Base-by-base conservation (phyloP, 306 rosid species). In the Pueraria montana region DNA sequence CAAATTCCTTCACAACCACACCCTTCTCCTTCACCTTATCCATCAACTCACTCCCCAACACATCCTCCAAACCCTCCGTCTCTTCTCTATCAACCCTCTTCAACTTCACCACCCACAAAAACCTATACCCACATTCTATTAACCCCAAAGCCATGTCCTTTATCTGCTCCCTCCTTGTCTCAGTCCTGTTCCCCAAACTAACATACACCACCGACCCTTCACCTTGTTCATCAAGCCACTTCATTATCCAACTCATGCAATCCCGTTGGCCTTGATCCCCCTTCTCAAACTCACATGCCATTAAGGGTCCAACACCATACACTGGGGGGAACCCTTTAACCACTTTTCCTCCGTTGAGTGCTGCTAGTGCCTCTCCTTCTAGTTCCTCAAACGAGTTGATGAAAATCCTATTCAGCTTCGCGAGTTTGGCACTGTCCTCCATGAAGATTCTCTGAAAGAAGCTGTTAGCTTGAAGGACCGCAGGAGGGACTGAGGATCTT, bases 111-210 rank as follows among this genome's bases (percentile, higher is more conserved):
- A 34, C 40, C 40, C 40, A 34, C 40, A 34, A 34, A 34, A 34
- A 34, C 4, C 40, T 7, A 34, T 34, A 34, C 8, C 40, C 40
- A 34, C 40, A 34, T 34, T 34, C 40, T 34, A 34, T 34, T 5
- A 34, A 34, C 40, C 40, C 40, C 40, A 34, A 34, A 34, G 40
- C 40, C 40, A 34, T 34, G 40, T 34, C 40, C 40, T 53, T 79
- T n/a, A 83, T 83, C 71, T 88, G 95, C 2, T 80, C 78, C 49
- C 77, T 72, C 1, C 68, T 78, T 18, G 73, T 67, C 27, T 84
- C 84, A 1, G 87, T 89, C 45, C 77, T 77, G 67, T 87, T 91
- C 0, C 91, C 93, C 14, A 89, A 91, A 81, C 89, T 45, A 6
- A 77, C 86, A 11, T 68, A 88, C 20, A 34, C 40, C 40, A 34